A percentile compares a stretch with the other conserved stretches of the same genome.
Evolutionary conservation across 352 stramenopile species (phyloP).

Genomic region (Phytophthora crassamura): DNA sequence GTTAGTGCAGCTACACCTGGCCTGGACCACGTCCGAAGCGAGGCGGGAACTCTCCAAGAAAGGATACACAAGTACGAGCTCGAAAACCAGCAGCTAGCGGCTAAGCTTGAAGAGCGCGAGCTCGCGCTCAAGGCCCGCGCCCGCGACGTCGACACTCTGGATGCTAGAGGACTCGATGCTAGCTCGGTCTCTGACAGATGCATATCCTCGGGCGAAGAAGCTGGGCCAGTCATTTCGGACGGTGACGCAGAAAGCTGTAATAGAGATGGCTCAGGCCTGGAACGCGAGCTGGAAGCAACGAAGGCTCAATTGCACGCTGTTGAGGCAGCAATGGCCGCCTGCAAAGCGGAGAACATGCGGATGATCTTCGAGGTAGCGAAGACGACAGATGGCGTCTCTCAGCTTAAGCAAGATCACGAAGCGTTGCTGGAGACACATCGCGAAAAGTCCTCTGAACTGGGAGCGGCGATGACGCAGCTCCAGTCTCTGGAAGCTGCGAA

Average conservation of each 20-base stretch:
- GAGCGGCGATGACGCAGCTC: constrained; percentile 39
- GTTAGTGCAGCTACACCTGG: constrained; percentile 12
- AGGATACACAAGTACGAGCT: constrained; percentile 32
- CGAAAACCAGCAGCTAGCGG: constrained; percentile 30
- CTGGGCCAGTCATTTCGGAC: constrained; percentile 23
- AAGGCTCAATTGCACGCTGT: constrained; percentile 42
- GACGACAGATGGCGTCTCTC: constrained; percentile 62
- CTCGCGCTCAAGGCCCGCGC: constrained; percentile 28
- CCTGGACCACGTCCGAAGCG: constrained; percentile 13
- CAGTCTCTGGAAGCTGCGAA: constrained; percentile 36
- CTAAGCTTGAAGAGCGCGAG: constrained; percentile 41
- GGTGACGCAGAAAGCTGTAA: constrained; percentile 25
- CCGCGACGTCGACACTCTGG: constrained; percentile 28
- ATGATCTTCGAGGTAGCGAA: constrained; percentile 84
- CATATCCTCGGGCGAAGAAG: constrained; percentile 18
- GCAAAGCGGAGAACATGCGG: constrained; percentile 76
- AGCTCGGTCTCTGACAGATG: constrained; percentile 21
- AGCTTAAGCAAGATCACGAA: constrained; percentile 72
- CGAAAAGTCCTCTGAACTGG: constrained; percentile 44
- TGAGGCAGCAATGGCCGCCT: constrained; percentile 57
- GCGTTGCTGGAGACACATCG: constrained; percentile 40
- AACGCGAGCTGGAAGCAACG: constrained; percentile 40
- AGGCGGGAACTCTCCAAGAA: constrained; percentile 24
- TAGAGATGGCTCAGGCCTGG: constrained; percentile 19
- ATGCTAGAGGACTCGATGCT: constrained; percentile 9